Base-by-base conservation (phyloP, 139 green algal species). In the Chlamydomonas eustigma region DNA sequence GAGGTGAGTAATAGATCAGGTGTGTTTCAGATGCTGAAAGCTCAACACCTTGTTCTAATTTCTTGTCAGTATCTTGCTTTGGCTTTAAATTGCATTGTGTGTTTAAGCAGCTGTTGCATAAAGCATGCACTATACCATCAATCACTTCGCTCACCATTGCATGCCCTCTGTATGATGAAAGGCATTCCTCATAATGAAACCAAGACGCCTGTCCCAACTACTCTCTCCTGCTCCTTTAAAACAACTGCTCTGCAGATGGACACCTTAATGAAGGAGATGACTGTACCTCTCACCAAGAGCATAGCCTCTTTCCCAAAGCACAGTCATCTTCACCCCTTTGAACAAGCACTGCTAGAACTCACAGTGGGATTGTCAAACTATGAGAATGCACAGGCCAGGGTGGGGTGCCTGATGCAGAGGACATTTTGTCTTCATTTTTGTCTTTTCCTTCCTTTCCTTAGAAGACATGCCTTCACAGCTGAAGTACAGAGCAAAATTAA, bases 281-380 rank as follows among this genome's bases (percentile, higher is more conserved):
- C 78, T 0, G 83, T 86, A 31, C 90, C 89, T 28, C 75, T 95
- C 65, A 75, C 39, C 1, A 52, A 28, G 2, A 96, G 91, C 78
- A 37, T 94, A 4, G 83, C 79, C 18, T 81, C 75, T 24, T 98
- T 98, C 80, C 92, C 92, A 0, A 3, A 64, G 0, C 65, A 76
- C 0, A 37, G 74, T 0, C 74, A 76, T 18, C 88, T 98, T 39
- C 94, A 97, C 77, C 90, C 92, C 28, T 98, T 98, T 84, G 94
- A 98, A 71, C 67, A 63, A 0, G 91, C 87, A 1, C 88, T 98
- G 78, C 84, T 98, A 68, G 87, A 96, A 51, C 86, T 99, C 3
- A 97, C 93, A 4, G 81, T 98, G n/a, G 91, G 88, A 0, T 71
- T 71, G 24, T 81, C 50, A 5, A 4, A 58, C 4, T 85, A 85